Percentiles rank a stretch among this genome's conserved stretches.
Evolutionary conservation across 2,329 filamentous ascomycete genomes (phyloP).

Genomic region (Fusarium pseudonygamai): DNA sequence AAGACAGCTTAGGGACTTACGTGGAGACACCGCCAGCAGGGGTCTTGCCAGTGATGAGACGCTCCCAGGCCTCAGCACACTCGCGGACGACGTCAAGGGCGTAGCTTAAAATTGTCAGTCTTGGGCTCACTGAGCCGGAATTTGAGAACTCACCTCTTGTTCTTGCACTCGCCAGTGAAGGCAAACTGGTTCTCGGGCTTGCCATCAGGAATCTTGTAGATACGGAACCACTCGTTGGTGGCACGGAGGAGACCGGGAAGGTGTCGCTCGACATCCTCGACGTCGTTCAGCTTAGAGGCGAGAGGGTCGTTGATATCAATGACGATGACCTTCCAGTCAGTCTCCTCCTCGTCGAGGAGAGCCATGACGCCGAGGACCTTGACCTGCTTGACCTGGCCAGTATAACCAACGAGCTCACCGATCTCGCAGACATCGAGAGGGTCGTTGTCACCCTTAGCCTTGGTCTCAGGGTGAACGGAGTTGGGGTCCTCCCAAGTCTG

Average conservation of each 20-base stretch:
- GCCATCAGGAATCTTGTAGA: slow-evolving; percentile 99
- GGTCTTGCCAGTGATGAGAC: slow-evolving; percentile 91
- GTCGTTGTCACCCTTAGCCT: slow-evolving; percentile 99
- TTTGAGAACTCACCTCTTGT: slow-evolving; percentile 77
- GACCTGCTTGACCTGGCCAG: slow-evolving; percentile 98
- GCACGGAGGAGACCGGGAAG: slow-evolving; percentile 95
- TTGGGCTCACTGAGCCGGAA: neutral
- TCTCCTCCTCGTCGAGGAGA: slow-evolving; percentile 98
- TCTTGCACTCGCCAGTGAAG: slow-evolving; percentile 99
- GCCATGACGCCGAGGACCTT: slow-evolving; percentile 99
- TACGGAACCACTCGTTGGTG: slow-evolving; percentile 99
- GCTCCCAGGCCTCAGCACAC: slow-evolving; percentile 97
- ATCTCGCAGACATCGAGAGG: slow-evolving; percentile 99
- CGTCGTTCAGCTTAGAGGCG: slow-evolving; percentile 94
- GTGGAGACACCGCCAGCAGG: slow-evolving; percentile 79
- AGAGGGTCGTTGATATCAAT: slow-evolving; percentile 98
- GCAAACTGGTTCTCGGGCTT: slow-evolving; percentile 99
- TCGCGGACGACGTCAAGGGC: slow-evolving; percentile 95
- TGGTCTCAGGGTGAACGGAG: slow-evolving; percentile 95
- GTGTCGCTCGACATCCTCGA: slow-evolving; percentile 99
- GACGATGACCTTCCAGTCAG: slow-evolving; percentile 99
- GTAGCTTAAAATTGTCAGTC: slow-evolving; percentile 65
- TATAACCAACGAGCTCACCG: slow-evolving; percentile 95
- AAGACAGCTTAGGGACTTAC: slow-evolving; percentile 63
- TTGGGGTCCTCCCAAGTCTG: slow-evolving; percentile 99